These are phyloP conservation scores for Omphalotus olearius DNA, from an alignment of 1,284 basidiomycete species.

Conservation along the genomic window DNA sequence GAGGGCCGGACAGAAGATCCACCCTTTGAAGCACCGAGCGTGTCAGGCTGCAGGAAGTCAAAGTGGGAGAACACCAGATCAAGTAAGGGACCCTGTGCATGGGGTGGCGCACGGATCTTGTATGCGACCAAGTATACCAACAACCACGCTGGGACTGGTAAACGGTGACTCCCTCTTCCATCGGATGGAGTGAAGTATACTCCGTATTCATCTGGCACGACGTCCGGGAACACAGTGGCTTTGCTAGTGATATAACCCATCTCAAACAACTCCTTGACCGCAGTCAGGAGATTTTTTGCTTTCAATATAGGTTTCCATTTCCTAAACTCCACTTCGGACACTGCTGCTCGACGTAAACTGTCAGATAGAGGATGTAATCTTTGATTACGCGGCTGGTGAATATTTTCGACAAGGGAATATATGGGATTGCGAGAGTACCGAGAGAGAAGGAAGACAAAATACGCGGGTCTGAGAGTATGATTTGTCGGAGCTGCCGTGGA, in stretches of 20 bases:
- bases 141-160: conserved; percentile 44
- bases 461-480: too few relatives aligned
- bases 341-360: neutral
- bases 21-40: conserved; percentile 22
- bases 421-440: too few relatives aligned
- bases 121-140: conserved; percentile 46
- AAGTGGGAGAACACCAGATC: conserved; percentile 31
- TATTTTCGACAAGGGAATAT: too few relatives aligned
- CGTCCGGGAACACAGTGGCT: neutral
- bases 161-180: neutral
- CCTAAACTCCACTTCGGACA: conserved; percentile 30
- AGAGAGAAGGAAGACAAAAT: too few relatives aligned
- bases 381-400: too few relatives aligned
- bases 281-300: conserved; percentile 29
- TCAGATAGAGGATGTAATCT: too few relatives aligned
- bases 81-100: conserved; percentile 37
- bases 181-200: neutral
- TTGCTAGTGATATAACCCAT: conserved; percentile 10
- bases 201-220: neutral
- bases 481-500: too few relatives aligned
- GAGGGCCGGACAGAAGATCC: too few relatives aligned
- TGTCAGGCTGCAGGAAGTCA: conserved; percentile 27
- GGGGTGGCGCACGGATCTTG: conserved; percentile 36
- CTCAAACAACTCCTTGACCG: conserved; percentile 23
- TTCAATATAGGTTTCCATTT: conserved; percentile 33